Conservation (phyloP, 306 rosid genomes). For the Begonia fuchsioides region DNA sequence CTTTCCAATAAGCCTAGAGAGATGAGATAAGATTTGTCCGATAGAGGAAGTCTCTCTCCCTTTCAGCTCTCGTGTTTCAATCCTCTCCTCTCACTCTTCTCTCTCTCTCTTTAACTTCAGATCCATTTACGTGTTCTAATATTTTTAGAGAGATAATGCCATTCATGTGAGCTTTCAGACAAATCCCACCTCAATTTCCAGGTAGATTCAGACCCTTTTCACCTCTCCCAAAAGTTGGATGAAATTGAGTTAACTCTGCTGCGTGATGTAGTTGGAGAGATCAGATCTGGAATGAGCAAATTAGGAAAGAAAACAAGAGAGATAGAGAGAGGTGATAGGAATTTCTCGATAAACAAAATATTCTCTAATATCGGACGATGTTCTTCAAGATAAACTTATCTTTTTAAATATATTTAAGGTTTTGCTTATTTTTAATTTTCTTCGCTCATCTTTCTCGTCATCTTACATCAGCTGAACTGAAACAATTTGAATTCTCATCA, state of each 20-base stretch:
- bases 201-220: constrained; percentile 76
- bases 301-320: constrained; percentile 15
- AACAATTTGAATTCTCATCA: too few relatives aligned
- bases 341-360: too few relatives aligned
- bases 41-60: constrained; percentile 21
- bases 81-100: constrained; percentile 48
- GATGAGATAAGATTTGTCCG: constrained; percentile 78
- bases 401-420: too few relatives aligned
- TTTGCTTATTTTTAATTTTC: not conserved
- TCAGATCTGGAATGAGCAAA: too few relatives aligned
- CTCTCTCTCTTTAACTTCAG: constrained; percentile 19
- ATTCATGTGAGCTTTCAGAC: constrained; percentile 39
- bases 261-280: constrained; percentile 1
- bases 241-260: constrained; percentile 11
- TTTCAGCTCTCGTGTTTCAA: constrained; percentile 42
- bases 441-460: too few relatives aligned
- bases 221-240: constrained; percentile 34
- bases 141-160: constrained; percentile 28
- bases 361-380: too few relatives aligned
- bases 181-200: constrained; percentile 84
- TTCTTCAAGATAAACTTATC: too few relatives aligned
- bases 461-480: too few relatives aligned
- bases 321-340: too few relatives aligned
- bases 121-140: constrained; percentile 3
- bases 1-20: constrained; percentile 39